Evolutionary conservation across 129 eudicot genomes (phyloP).

Genomic region (Chrysanthemum seticuspe): DNA sequence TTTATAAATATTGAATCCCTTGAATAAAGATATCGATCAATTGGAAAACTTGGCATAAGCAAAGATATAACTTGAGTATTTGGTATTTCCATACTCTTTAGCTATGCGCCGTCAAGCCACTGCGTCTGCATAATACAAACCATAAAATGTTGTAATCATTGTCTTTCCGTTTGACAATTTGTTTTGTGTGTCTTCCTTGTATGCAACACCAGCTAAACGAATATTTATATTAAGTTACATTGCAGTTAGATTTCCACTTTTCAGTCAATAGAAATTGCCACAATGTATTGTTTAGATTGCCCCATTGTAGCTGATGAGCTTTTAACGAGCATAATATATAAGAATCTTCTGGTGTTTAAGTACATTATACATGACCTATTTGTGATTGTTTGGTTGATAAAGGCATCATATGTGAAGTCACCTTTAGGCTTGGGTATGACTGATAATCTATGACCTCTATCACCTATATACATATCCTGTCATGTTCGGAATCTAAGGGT

Average conservation of each 20-base stretch:
- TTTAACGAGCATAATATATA: no score
- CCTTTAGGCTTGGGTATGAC: neutral
- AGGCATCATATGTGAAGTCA: conserved; percentile 7
- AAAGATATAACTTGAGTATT: neutral
- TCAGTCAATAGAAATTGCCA: neutral
- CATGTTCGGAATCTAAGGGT: neutral
- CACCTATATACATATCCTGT: neutral
- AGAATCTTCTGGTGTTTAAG: no score
- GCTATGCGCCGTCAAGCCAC: neutral
- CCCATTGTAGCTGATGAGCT: neutral
- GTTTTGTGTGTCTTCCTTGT: no score
- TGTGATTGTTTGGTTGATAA: conserved; percentile 13
- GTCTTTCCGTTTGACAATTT: no score
- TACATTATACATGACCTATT: neutral
- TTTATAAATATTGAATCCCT: no score
- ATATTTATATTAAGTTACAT: no score
- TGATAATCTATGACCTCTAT: neutral
- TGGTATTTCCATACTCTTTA: neutral
- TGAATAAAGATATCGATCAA: no score
- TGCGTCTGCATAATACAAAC: neutral
- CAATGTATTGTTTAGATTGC: no score
- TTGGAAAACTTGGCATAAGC: neutral
- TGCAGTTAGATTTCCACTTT: no score
- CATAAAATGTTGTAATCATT: neutral
- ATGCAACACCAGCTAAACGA: no score